Base-by-base conservation (phyloP, 1,139 yeast species). In the Candida sp. region DNA sequence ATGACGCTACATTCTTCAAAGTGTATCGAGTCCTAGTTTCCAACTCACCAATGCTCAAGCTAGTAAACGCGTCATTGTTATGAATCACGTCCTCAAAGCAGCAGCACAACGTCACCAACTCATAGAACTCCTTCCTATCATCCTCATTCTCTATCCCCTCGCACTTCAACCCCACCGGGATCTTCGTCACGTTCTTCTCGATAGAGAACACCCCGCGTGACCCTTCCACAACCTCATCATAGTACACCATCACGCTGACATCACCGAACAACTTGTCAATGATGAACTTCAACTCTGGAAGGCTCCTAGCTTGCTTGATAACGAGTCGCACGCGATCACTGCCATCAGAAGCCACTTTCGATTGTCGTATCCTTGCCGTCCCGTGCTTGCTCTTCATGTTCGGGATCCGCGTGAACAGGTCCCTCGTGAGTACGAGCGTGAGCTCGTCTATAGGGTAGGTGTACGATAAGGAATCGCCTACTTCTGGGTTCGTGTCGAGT, bases 201-300 rank as follows among this genome's bases (percentile, higher is more conserved):
- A 26, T 38, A 26, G 42, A 38, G 25, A 38, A 38, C 9, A 26
- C 27, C 42, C 12, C 31, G 11, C 7, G 6, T n/a, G 17, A 38
- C 22, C 25, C 6, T 33, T 38, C 7, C 6, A 38, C 12, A 11
- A 25, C 7, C 11, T 26, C 42, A 38, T 26, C 28, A 38, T 38
- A 38, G 12, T 38, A 42, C 12, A 17, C 38, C 1, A 3, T 32
- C 5, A 42, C 23, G 23, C 25, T 38, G 25, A 33, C 45, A 33
- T 31, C 38, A 23, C 25, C 23, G 23, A 31, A 17, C 34, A 22
- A 40, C 7, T 40, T 47, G 23, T 47, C 44, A 27, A 54, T 41
- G 8, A 54, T 47, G 37, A 35, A 49, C 38, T 54, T 47, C 27
- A 54, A 42, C 39, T 48, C 50, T 6, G 51, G 49, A 1, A 43